Percentiles rank a stretch among this genome's conserved stretches.
These are phyloP conservation scores for Phytophthora syringae DNA, from an alignment of 352 stramenopile species.

Conservation along the genomic window DNA sequence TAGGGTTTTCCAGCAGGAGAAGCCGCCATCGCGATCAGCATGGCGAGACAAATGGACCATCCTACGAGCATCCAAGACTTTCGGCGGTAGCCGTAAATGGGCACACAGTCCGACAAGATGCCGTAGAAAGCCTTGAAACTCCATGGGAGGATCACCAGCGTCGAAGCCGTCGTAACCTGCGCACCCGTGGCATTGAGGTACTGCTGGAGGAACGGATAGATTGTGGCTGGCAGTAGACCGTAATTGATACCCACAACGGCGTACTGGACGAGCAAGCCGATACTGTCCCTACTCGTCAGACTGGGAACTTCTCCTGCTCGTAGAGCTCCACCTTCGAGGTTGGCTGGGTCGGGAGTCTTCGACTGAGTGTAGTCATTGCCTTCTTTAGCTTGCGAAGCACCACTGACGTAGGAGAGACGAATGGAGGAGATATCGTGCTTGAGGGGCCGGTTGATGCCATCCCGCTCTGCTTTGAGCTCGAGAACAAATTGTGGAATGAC, in stretches of 20 bases:
- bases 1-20: constrained; percentile 27
- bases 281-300: constrained; percentile 39
- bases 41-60: constrained; percentile 40
- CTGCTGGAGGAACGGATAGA: constrained; percentile 57
- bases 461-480: constrained; percentile 4
- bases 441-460: constrained; percentile 5
- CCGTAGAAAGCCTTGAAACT: constrained; percentile 67
- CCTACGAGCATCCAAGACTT: constrained; percentile 46
- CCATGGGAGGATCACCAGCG: constrained; percentile 65
- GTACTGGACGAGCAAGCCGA: constrained; percentile 45
- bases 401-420: constrained; percentile 47
- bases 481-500: no score
- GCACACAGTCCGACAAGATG: constrained; percentile 64
- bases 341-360: constrained; percentile 36
- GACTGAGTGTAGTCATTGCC: constrained; percentile 12
- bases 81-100: constrained; percentile 47
- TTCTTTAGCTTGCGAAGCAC: constrained; percentile 34
- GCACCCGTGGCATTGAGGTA: constrained; percentile 49
- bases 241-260: no score
- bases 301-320: constrained; percentile 38
- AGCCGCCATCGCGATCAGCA: constrained; percentile 38
- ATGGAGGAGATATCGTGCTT: constrained; percentile 32
- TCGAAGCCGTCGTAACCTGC: constrained; percentile 32
- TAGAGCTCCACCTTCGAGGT: constrained; percentile 37
- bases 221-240: constrained; percentile 32